Conservation (phyloP, 2,329 filamentous ascomycete species). For the Hypocrella siamensis region DNA sequence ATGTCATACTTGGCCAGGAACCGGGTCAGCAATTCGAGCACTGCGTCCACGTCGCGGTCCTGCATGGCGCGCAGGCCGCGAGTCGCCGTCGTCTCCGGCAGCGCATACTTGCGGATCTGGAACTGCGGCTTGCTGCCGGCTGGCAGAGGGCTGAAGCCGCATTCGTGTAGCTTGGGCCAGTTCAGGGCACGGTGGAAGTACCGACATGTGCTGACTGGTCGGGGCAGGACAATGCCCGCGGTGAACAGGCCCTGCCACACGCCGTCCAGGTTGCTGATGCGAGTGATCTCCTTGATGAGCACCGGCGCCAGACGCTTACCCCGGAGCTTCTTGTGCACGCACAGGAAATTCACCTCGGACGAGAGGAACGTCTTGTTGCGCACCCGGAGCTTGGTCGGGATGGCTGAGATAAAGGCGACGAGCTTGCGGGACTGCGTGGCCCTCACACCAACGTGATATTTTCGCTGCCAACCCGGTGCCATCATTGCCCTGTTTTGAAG, state of each 20-base stretch:
- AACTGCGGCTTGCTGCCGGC: conserved; percentile 67
- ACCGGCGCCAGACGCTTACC: conserved; percentile 84
- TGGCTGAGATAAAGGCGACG: conserved; percentile 89
- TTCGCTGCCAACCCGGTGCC: conserved; percentile 81
- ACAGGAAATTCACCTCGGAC: conserved; percentile 96
- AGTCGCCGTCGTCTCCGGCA: conserved; percentile 59
- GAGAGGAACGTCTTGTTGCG: conserved; percentile 60
- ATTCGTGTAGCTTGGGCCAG: conserved; percentile 92
- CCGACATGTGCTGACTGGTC: conserved; percentile 78
- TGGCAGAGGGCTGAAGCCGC: conserved; percentile 84
- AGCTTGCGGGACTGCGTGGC: conserved; percentile 71
- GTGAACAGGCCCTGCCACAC: conserved; percentile 96
- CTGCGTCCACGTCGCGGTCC: conserved; percentile 58
- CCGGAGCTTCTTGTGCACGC: conserved; percentile 94
- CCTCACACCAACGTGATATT: conserved; percentile 92
- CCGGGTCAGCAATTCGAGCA: conserved; percentile 56
- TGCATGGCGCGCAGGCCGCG: conserved; percentile 70
- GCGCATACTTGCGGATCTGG: conserved; percentile 72
- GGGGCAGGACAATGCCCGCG: conserved; percentile 78
- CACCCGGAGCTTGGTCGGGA: conserved; percentile 71
- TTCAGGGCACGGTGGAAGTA: conserved; percentile 92
- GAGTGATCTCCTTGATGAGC: conserved; percentile 94
- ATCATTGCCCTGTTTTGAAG: conserved; percentile 61
- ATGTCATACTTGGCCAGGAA: conserved; percentile 74
- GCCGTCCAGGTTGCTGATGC: conserved; percentile 70